These are phyloP conservation scores for Chaetomium fimeti DNA, from an alignment of 495 filamentous ascomycete genomes.

Conservation along the genomic window DNA sequence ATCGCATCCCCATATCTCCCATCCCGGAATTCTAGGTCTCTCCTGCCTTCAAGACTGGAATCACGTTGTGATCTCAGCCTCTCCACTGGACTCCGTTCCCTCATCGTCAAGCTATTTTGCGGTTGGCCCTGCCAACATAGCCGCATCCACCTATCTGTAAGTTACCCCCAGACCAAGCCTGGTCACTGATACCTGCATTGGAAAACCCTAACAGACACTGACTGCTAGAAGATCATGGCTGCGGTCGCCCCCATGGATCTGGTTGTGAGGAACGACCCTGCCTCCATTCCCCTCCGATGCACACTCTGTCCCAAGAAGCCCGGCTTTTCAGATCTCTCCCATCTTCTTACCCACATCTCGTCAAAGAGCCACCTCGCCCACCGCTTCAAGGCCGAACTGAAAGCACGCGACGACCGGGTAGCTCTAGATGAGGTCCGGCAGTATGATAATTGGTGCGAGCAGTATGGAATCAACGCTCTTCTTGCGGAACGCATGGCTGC, in stretches of 20 bases:
- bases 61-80: background rate
- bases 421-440: slow-evolving; percentile 51
- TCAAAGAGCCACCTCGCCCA: slow-evolving; percentile 81
- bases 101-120: slow-evolving; percentile 23
- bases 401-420: slow-evolving; percentile 54
- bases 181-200: slow-evolving; percentile 14
- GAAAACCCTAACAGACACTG: slow-evolving; percentile 8
- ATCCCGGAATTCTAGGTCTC: slow-evolving; percentile 16
- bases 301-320: slow-evolving; percentile 75
- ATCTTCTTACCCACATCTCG: slow-evolving; percentile 80
- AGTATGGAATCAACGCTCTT: slow-evolving; percentile 61
- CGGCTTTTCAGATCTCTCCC: slow-evolving; percentile 80
- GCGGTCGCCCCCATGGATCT: slow-evolving; percentile 37
- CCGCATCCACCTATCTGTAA: slow-evolving; percentile 18
- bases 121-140: slow-evolving; percentile 11
- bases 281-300: slow-evolving; percentile 64
- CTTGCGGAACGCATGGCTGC: slow-evolving; percentile 67
- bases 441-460: slow-evolving; percentile 70
- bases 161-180: slow-evolving; percentile 21
- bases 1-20: background rate
- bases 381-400: slow-evolving; percentile 69
- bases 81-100: slow-evolving; percentile 7
- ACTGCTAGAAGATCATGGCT: slow-evolving; percentile 36
- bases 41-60: slow-evolving; percentile 17
- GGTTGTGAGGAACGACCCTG: slow-evolving; percentile 22